phyloP scores from a whole-genome alignment of 495 filamentous ascomycete genomes.

The Talaromyces liani region DNA sequence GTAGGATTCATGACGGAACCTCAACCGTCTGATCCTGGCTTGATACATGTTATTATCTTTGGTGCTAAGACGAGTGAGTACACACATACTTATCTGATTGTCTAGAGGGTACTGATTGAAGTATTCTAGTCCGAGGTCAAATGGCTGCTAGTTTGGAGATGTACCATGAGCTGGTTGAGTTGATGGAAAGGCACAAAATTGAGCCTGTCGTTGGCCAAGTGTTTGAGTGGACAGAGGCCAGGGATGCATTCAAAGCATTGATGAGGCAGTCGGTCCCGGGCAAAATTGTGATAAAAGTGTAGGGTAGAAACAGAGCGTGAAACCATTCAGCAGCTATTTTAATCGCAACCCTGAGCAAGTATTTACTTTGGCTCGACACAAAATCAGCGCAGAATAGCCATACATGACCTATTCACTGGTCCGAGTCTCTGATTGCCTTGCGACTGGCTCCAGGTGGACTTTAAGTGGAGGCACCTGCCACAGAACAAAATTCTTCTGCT shows the following conservation, averaged over 20 bases:
- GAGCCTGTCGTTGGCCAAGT: neutral
- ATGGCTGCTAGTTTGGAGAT: neutral
- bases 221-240: neutral
- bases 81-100: neutral
- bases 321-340: too few relatives aligned
- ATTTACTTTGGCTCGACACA: too few relatives aligned
- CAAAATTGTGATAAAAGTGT: neutral
- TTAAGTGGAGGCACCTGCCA: constrained; percentile 36
- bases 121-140: neutral
- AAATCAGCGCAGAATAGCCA: too few relatives aligned
- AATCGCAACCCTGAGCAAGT: too few relatives aligned
- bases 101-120: neutral
- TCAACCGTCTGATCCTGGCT: neutral
- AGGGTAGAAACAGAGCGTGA: neutral
- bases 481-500: constrained; percentile 26
- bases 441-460: constrained; percentile 19
- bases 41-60: neutral
- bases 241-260: neutral
- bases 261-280: neutral
- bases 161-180: neutral
- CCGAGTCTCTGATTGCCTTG: neutral
- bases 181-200: neutral
- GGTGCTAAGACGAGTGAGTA: neutral
- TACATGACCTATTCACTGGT: too few relatives aligned
- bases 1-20: constrained; percentile 33